These are phyloP conservation scores for Yamadazyma aaseri DNA, from an alignment of 1,139 yeast genomes.

Conservation along the genomic window DNA sequence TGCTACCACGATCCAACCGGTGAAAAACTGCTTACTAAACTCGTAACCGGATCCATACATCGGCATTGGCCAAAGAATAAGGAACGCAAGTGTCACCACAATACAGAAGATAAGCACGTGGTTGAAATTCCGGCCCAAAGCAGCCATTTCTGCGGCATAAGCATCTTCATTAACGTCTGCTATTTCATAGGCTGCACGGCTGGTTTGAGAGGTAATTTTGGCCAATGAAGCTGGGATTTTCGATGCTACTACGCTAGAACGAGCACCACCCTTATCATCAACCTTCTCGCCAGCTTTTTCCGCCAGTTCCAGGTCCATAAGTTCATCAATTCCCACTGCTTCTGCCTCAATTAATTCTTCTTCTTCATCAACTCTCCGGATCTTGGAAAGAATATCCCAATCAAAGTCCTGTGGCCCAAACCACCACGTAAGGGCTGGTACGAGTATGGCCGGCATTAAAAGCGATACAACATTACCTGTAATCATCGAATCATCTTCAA, in stretches of 20 bases:
- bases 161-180: conserved; percentile 35
- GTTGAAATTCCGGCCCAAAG: conserved; percentile 50
- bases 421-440: conserved; percentile 62
- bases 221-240: conserved; percentile 3
- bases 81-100: conserved; percentile 55
- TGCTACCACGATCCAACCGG: conserved; percentile 80
- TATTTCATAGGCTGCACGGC: conserved; percentile 44
- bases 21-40: conserved; percentile 69
- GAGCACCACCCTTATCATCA: conserved; percentile 25
- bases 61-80: conserved; percentile 85
- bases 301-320: conserved; percentile 4
- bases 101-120: conserved; percentile 56
- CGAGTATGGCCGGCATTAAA: conserved; percentile 65
- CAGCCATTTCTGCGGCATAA: conserved; percentile 37
- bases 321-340: conserved; percentile 15
- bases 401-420: conserved; percentile 74
- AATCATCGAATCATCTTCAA: conserved; percentile 78
- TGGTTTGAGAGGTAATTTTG: conserved; percentile 30
- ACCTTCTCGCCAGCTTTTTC: conserved; percentile 11
- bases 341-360: conserved; percentile 52
- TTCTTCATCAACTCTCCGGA: conserved; percentile 61
- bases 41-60: conserved; percentile 76
- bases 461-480: conserved; percentile 85
- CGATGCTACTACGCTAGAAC: too few relatives aligned
- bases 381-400: conserved; percentile 58